phyloP scores from a whole-genome alignment of 179 eudicot species.

The Corrigiola litoralis region DNA sequence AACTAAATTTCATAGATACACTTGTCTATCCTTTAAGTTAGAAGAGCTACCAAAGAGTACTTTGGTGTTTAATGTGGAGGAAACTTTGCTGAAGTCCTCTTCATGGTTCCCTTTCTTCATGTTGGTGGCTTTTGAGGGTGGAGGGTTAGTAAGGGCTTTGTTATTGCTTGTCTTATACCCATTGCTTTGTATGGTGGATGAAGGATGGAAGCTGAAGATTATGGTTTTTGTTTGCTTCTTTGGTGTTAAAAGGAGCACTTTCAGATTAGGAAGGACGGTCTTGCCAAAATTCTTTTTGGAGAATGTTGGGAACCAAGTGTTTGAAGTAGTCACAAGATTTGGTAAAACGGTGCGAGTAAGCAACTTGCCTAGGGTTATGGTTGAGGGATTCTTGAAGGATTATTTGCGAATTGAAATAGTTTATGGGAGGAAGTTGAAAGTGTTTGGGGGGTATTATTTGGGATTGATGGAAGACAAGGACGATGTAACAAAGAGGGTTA shows the following conservation, averaged over 20 bases:
- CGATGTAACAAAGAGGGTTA: too few relatives aligned
- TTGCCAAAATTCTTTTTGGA: conserved; percentile 88
- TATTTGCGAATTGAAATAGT: conserved; percentile 58
- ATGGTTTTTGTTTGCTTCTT: conserved; percentile 87
- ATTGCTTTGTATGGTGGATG: conserved; percentile 35
- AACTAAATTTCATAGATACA: too few relatives aligned
- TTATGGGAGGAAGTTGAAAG: conserved; percentile 64
- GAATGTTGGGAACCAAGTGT: conserved; percentile 51
- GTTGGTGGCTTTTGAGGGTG: conserved; percentile 95
- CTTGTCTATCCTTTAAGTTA: too few relatives aligned
- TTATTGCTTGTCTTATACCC: conserved; percentile 58
- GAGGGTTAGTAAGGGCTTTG: conserved; percentile 68
- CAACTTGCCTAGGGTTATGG: conserved; percentile 80
- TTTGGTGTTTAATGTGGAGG: conserved; percentile 62
- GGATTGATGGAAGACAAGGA: too few relatives aligned
- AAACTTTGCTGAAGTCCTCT: conserved; percentile 40
- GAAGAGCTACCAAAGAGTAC: too few relatives aligned
- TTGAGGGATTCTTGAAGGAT: conserved; percentile 72
- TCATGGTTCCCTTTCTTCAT: conserved; percentile 88
- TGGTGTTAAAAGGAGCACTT: conserved; percentile 68
- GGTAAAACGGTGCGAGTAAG: conserved; percentile 49
- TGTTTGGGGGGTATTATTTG: conserved; percentile 42
- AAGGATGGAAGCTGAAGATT: conserved; percentile 37
- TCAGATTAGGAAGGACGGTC: conserved; percentile 67
- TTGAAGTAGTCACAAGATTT: conserved; percentile 38